A percentile compares a stretch with the other conserved stretches of the same genome.
These are phyloP conservation scores for Quercus tomentella DNA, from an alignment of 331 rosid genomes.

Conservation along the genomic window DNA sequence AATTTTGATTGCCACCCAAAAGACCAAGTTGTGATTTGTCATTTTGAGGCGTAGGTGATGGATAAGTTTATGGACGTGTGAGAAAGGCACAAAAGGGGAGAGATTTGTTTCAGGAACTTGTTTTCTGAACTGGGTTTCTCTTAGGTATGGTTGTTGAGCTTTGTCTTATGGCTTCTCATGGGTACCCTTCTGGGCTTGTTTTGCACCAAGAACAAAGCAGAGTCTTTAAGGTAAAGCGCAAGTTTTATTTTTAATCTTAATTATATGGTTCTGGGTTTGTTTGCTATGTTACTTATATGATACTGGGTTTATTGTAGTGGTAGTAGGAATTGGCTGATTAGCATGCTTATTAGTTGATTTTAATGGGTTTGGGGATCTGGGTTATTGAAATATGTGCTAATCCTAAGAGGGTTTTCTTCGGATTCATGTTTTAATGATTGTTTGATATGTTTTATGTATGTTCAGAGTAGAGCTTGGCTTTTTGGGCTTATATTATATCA, in stretches of 20 bases:
- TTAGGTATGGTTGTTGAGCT: constrained; percentile 41
- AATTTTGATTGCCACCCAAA: constrained; percentile 28
- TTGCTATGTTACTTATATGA: neutral
- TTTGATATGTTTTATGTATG: neutral
- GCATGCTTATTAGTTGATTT: neutral
- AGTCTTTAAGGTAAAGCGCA: constrained; percentile 43
- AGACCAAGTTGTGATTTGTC: neutral
- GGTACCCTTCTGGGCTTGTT: constrained; percentile 52
- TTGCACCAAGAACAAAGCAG: constrained; percentile 42
- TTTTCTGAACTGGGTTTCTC: constrained; percentile 28
- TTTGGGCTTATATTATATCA: neutral
- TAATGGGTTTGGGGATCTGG: neutral
- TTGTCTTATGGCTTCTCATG: constrained; percentile 70
- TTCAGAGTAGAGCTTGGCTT: neutral
- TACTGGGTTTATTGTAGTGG: neutral
- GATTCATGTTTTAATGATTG: constrained; percentile 1
- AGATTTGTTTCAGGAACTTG: constrained; percentile 19
- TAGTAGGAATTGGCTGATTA: neutral
- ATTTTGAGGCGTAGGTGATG: constrained; percentile 25
- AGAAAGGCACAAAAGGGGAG: constrained; percentile 21
- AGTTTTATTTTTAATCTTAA: neutral
- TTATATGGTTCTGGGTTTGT: constrained; percentile 1
- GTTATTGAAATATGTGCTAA: neutral
- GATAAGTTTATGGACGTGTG: constrained; percentile 39
- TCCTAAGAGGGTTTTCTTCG: neutral